Evolutionary conservation across 257 asterid species (phyloP).

Genomic region (Gardenia jasminoides): DNA sequence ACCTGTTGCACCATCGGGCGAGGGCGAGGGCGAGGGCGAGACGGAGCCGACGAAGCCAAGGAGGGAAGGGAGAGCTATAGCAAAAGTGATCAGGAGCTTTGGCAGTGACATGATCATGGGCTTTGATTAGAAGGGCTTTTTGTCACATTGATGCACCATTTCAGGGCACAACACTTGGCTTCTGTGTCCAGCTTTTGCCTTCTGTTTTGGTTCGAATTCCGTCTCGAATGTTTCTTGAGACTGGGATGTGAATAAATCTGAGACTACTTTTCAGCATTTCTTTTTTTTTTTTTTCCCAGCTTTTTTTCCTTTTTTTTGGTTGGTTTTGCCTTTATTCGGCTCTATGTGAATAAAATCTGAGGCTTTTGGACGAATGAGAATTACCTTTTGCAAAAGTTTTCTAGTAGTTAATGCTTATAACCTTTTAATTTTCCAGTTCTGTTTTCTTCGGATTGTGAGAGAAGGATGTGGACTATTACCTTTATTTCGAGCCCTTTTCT

Average conservation of each 20-base stretch:
- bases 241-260: conserved; percentile 9
- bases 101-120: conserved; percentile 41
- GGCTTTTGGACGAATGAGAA: neutral
- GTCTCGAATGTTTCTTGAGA: neutral
- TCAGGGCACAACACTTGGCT: neutral
- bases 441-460: no score
- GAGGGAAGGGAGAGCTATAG: conserved; percentile 3
- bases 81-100: conserved; percentile 29
- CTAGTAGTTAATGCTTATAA: no score
- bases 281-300: neutral
- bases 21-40: no score
- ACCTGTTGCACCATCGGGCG: conserved; percentile 39
- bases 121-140: conserved; percentile 23
- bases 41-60: neutral
- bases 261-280: neutral
- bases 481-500: no score
- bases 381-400: no score
- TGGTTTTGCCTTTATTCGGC: no score
- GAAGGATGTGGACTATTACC: no score
- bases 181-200: neutral
- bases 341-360: neutral
- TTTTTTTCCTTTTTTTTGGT: no score
- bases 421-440: no score
- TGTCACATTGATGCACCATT: neutral
- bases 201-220: conserved; percentile 6